These are phyloP conservation scores for Candida frijolesensis DNA, from an alignment of 1,139 yeast species.

Conservation along the genomic window DNA sequence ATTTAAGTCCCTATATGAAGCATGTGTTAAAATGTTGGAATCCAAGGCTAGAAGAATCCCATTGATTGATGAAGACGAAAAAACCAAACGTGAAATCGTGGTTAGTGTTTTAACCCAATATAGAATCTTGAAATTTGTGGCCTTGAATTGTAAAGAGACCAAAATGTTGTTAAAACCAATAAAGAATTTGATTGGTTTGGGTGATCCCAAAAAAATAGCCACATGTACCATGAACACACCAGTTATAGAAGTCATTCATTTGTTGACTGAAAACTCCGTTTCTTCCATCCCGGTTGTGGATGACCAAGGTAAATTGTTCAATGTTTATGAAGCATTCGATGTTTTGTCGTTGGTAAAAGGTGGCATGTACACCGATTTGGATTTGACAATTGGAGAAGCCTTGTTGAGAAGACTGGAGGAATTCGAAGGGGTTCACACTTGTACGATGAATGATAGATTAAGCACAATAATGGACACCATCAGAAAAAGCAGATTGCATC, in stretches of 20 bases:
- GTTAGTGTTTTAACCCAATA: conserved; percentile 95
- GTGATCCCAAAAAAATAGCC: conserved; percentile 57
- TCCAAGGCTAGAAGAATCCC: conserved; percentile 94
- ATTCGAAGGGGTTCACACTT: conserved; percentile 97
- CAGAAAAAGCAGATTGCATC: conserved; percentile 85
- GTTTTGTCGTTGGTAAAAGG: conserved; percentile 91
- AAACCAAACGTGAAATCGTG: conserved; percentile 89
- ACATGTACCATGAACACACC: conserved; percentile 92
- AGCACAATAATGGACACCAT: conserved; percentile 94
- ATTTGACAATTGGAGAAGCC: conserved; percentile 94
- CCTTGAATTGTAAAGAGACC: conserved; percentile 94
- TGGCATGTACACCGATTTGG: conserved; percentile 89
- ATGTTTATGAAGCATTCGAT: conserved; percentile 96
- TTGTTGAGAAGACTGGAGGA: conserved; percentile 92
- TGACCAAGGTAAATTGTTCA: conserved; percentile 69
- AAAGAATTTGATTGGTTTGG: conserved; percentile 62
- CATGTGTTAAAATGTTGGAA: conserved; percentile 89
- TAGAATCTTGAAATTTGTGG: conserved; percentile 92
- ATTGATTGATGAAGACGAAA: conserved; percentile 90
- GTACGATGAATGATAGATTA: conserved; percentile 83
- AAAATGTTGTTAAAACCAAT: conserved; percentile 80
- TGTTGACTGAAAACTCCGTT: conserved; percentile 76
- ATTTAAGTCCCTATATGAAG: conserved; percentile 85
- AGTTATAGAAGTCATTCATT: conserved; percentile 88
- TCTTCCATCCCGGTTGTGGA: conserved; percentile 94